Percentiles rank a stretch among this genome's conserved stretches.
These are phyloP conservation scores for Acanthamoeba healyi DNA, from an alignment of 208 protist genomes.

Conservation along the genomic window DNA sequence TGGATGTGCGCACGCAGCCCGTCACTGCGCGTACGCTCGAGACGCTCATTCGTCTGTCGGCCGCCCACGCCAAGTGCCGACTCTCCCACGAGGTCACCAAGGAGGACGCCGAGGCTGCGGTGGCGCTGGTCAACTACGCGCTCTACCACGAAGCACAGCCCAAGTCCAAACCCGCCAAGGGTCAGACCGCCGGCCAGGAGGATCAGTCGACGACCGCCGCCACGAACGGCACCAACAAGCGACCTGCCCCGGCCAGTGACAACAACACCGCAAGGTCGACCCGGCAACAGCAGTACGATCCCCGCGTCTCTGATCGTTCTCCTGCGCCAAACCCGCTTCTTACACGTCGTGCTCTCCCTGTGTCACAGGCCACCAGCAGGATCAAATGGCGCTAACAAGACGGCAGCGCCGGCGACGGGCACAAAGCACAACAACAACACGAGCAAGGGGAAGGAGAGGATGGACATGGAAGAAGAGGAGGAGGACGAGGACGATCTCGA, in stretches of 20 bases:
- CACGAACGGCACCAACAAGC: background rate
- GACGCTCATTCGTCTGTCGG: constrained; percentile 84
- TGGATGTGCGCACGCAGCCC: constrained; percentile 80
- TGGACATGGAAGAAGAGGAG: background rate
- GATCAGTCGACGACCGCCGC: background rate
- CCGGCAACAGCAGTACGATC: background rate
- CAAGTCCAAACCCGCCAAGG: background rate
- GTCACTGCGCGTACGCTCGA: constrained; percentile 85
- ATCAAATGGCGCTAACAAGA: background rate
- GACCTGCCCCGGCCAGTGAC: background rate
- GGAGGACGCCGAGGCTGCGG: constrained; percentile 47
- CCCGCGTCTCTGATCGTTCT: background rate
- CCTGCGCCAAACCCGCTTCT: too few species aligned
- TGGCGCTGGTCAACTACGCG: constrained; percentile 56
- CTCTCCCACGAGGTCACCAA: constrained; percentile 91
- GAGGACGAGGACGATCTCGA: constrained; percentile 14
- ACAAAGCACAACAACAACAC: background rate
- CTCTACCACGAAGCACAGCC: constrained; percentile 54
- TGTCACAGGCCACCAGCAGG: background rate
- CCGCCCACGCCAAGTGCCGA: constrained; percentile 87
- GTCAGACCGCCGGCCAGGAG: background rate
- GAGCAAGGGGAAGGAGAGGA: background rate
- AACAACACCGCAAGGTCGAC: background rate
- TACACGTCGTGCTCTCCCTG: too few species aligned
- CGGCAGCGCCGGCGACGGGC: background rate